Evolutionary conservation across 495 filamentous ascomycete species (phyloP).

Genomic region (Penicillium waksmanii): DNA sequence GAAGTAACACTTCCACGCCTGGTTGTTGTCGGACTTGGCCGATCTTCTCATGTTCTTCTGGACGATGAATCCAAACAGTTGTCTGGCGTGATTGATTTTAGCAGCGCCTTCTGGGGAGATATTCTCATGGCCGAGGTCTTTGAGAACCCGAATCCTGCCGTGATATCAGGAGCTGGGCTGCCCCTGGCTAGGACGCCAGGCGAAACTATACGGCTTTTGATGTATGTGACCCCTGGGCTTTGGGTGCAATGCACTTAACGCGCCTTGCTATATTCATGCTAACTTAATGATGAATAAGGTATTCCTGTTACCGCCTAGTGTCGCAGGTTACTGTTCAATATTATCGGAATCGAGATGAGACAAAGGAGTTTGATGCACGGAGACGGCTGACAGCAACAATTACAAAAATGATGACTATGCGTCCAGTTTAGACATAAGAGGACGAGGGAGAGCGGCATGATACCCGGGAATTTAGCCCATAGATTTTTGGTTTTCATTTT

Average conservation of each 20-base stretch:
- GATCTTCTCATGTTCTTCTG: conserved; percentile 60
- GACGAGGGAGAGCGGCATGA: conserved; percentile 7
- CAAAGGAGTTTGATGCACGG: conserved; percentile 42
- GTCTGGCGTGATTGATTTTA: conserved; percentile 50
- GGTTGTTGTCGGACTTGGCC: conserved; percentile 59
- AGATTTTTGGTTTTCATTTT: not conserved
- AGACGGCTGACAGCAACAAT: conserved; percentile 39
- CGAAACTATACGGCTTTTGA: conserved; percentile 35
- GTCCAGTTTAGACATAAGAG: conserved; percentile 6
- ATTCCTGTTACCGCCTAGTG: conserved; percentile 47
- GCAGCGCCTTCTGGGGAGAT: conserved; percentile 55
- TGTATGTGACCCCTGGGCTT: conserved; percentile 33
- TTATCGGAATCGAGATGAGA: conserved; percentile 43
- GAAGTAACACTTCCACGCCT: conserved; percentile 59
- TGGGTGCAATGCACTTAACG: not conserved
- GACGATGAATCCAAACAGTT: conserved; percentile 50
- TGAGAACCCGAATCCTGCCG: conserved; percentile 37
- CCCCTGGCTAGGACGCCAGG: conserved; percentile 22
- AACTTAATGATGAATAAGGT: conserved; percentile 27
- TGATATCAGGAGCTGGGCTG: conserved; percentile 46
- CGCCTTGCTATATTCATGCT: conserved; percentile 10
- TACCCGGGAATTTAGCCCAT: conserved; percentile 8
- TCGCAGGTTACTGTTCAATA: conserved; percentile 45
- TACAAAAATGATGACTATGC: conserved; percentile 27
- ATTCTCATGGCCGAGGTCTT: conserved; percentile 50